phyloP scores from a whole-genome alignment of 2,329 filamentous ascomycete genomes.

The Colletotrichum trifolii region DNA sequence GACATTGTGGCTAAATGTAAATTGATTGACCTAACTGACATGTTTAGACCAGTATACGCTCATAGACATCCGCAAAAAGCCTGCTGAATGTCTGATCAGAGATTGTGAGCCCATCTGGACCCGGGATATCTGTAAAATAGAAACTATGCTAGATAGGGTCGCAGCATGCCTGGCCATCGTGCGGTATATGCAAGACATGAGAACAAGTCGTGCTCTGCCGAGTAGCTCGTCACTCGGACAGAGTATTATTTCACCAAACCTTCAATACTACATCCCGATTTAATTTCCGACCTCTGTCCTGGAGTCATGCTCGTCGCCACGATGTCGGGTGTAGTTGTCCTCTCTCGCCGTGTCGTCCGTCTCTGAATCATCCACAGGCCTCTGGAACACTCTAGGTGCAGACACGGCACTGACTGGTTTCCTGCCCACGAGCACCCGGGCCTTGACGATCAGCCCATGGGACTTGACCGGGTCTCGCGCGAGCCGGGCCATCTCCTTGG shows the following conservation, averaged over 20 bases:
- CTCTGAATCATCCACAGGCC: conserved; percentile 26
- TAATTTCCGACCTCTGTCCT: not conserved
- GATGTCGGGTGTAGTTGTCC: conserved; percentile 17
- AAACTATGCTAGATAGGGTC: conserved; percentile 18
- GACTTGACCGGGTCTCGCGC: conserved; percentile 58
- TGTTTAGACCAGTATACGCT: too few relatives aligned
- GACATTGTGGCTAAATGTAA: too few relatives aligned
- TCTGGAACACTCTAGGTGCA: conserved; percentile 14
- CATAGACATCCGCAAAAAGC: too few relatives aligned
- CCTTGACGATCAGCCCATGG: conserved; percentile 57
- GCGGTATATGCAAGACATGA: conserved; percentile 29
- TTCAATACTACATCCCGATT: not conserved
- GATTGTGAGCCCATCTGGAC: conserved; percentile 4
- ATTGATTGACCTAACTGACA: too few relatives aligned
- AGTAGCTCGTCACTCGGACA: conserved; percentile 25
- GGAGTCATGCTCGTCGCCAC: conserved; percentile 9
- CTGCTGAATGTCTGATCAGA: not conserved
- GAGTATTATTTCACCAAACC: conserved; percentile 17
- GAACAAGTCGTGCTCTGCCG: conserved; percentile 30
- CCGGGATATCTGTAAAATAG: conserved; percentile 7
- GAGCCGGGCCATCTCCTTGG: conserved; percentile 59
- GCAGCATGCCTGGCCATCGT: conserved; percentile 11
- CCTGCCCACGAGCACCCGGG: conserved; percentile 60
- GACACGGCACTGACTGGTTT: conserved; percentile 52
- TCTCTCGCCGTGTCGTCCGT: conserved; percentile 35